Evolutionary conservation across 352 stramenopile genomes (phyloP), one percentile per base, ranked within the genome.

Genomic region (Globisporangium perplexum): DNA sequence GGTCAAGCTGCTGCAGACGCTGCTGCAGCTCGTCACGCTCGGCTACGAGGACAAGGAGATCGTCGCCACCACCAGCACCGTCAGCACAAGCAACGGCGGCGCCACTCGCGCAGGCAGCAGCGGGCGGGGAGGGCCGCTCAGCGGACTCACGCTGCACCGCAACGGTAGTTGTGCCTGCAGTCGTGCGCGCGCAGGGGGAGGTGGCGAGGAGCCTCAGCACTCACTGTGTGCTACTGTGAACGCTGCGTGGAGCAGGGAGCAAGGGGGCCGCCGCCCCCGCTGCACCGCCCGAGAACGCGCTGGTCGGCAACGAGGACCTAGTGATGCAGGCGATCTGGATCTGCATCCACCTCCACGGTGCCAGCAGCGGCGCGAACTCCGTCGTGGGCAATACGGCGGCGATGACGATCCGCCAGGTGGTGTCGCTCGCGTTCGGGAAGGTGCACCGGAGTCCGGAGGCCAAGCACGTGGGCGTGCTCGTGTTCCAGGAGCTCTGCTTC

Each of bases 241-340:
- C 7, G 15, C 26, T 10, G n/a, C 1, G 12, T 30, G 44, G 22
- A 43, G 15, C 52, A 42, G 39, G 31, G 30, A 33, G 22, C 42
- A 28, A 39, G 18, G 28, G n/a, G 33, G 43, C 47, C 7, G 44
- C 39, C 18, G n/a, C 24, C 28, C 22, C 31, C 14, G n/a, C 39
- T 56, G 22, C 38, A 28, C 53, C 65, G 17, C 26, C 54, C 0
- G 60, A 67, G 43, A 88, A 69, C 43, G 70, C 73, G n/a, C 60
- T 90, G 0, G 78, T 89, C 11, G 77, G 76, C 15, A 95, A 87
- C 53, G 80, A 93, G 47, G 84, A 95, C 47, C 72, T 95, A 46
- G 83, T 93, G 47, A 89, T 90, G 74, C 80, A 93, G 59, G 84
- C 84, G 15, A 84, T 95, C 51, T 91, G 84, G 83, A 93, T 95